Conservation (phyloP, 306 rosid genomes). For the Delonix regia region DNA sequence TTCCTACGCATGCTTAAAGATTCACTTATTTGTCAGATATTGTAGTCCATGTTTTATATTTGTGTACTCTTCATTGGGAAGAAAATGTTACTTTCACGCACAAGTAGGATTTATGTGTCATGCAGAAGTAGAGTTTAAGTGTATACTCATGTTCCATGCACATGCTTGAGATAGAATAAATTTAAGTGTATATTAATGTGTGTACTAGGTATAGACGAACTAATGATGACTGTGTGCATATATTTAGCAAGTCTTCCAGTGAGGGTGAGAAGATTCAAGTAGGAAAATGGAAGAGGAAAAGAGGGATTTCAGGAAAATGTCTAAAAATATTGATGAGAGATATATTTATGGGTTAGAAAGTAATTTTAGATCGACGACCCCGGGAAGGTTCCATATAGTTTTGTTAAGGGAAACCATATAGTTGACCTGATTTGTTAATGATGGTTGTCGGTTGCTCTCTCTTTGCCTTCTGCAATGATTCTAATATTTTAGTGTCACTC, state of each 20-base stretch:
- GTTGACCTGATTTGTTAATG: not conserved
- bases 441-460: not conserved
- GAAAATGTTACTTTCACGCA: not conserved
- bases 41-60: not conserved
- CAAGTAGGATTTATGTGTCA: not conserved
- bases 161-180: not conserved
- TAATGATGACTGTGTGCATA: not conserved
- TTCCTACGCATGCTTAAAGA: conserved; percentile 1
- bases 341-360: not conserved
- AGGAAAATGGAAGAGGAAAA: not conserved
- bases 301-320: not conserved
- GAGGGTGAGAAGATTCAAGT: not conserved
- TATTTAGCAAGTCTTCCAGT: not conserved
- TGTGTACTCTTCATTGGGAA: not conserved
- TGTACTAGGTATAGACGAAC: not conserved
- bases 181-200: not conserved
- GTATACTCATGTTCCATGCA: not conserved
- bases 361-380: not conserved
- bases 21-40: not conserved
- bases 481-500: no score
- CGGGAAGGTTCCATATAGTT: not conserved
- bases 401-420: not conserved
- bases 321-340: not conserved
- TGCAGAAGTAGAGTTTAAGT: no score
- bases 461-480: not conserved